Evolutionary conservation across 306 rosid species (phyloP).

Genomic region (Gastrolobium bilobum): DNA sequence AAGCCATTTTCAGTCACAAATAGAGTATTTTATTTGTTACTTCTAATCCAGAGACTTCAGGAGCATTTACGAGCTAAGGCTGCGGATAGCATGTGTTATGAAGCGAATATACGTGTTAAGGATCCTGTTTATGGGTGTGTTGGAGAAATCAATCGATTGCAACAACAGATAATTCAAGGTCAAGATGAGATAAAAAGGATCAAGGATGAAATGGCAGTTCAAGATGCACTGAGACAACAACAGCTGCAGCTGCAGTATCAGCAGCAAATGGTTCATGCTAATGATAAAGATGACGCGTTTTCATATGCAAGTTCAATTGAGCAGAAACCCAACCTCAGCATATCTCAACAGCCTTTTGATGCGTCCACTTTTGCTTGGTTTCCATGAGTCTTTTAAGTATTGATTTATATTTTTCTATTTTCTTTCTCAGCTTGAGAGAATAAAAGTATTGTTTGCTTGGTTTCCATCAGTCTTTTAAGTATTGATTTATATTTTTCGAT

Average conservation of each 20-base stretch:
- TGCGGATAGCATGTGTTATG: no score
- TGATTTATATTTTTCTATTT: not conserved
- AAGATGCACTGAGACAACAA: not conserved
- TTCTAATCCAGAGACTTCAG: no score
- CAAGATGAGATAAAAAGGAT: no score
- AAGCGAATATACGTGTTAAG: not conserved
- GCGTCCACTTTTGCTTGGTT: not conserved
- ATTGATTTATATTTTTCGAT: no score
- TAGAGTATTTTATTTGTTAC: not conserved
- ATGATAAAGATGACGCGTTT: not conserved
- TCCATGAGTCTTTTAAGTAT: not conserved
- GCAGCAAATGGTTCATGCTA: conserved; percentile 20
- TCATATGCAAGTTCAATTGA: not conserved
- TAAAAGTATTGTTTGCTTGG: no score
- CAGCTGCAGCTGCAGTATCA: not conserved
- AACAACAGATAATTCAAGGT: no score
- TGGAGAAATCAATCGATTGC: no score
- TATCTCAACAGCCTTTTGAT: not conserved
- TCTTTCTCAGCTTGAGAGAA: no score
- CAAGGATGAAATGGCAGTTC: conserved; percentile 6
- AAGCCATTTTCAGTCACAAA: not conserved
- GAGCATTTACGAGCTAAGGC: no score
- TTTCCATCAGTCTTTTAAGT: no score
- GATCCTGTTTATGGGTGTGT: no score
- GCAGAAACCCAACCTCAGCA: not conserved